These are phyloP conservation scores for Paramecium caudatum DNA, from an alignment of 73 alveolate genomes.

Conservation along the genomic window DNA sequence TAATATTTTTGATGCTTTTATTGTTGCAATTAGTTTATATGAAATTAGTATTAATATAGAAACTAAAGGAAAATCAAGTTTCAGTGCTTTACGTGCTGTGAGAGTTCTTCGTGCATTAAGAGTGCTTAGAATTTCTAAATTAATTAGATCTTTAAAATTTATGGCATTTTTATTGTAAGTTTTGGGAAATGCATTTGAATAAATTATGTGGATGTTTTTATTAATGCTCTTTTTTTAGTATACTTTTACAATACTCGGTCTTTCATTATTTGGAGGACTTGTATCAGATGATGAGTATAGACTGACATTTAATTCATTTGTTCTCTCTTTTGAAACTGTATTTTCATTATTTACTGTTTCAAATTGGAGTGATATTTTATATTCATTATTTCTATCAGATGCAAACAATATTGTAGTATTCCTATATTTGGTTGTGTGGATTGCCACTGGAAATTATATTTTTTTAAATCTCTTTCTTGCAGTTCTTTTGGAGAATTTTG, in stretches of 20 bases:
- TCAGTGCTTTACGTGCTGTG: constrained; percentile 86
- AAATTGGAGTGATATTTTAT: constrained; percentile 73
- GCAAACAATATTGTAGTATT: constrained; percentile 41
- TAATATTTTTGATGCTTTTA: constrained; percentile 89
- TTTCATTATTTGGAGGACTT: constrained; percentile 82
- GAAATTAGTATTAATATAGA: constrained; percentile 82
- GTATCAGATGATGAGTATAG: constrained; percentile 37
- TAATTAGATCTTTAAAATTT: constrained; percentile 84
- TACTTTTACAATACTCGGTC: constrained; percentile 83
- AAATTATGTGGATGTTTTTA: constrained; percentile 81
- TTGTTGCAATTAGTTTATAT: constrained; percentile 83
- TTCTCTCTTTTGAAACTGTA: neutral
- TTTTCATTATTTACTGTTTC: constrained; percentile 53
- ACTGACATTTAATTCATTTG: constrained; percentile 17
- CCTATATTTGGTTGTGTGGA: constrained; percentile 88
- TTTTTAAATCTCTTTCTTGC: constrained; percentile 92
- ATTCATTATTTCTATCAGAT: constrained; percentile 49
- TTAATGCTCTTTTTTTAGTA: constrained; percentile 84
- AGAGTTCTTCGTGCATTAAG: constrained; percentile 88
- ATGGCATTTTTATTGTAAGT: constrained; percentile 85
- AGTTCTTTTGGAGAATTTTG: constrained; percentile 80
- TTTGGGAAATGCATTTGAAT: constrained; percentile 77
- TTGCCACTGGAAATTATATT: constrained; percentile 92
- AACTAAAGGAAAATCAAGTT: constrained; percentile 79
- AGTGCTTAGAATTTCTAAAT: constrained; percentile 89